Evolutionary conservation across 768 basidiomycete species (phyloP).

Genomic region (Amanita rubescens): DNA sequence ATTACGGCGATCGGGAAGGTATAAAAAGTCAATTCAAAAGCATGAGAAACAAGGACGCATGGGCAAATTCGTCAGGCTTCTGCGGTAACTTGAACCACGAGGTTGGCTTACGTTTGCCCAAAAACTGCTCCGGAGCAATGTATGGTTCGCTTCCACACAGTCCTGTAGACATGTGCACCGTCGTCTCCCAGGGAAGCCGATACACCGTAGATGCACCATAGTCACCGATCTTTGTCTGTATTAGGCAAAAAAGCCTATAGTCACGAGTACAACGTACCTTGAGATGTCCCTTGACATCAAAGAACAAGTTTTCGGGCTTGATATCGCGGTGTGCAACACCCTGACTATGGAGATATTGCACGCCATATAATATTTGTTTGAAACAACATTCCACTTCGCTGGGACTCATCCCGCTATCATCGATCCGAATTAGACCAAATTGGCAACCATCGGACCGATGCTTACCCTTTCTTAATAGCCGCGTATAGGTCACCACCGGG

Average conservation of each 20-base stretch:
- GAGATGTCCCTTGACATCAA: conserved; percentile 86
- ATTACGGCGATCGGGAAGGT: not conserved
- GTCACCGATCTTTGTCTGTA: conserved; percentile 73
- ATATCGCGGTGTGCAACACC: conserved; percentile 97
- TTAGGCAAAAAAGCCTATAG: not conserved
- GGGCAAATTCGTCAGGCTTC: conserved; percentile 31
- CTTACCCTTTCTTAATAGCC: conserved; percentile 91
- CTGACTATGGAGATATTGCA: conserved; percentile 89
- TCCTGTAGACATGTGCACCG: conserved; percentile 94
- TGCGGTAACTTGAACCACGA: conserved; percentile 21
- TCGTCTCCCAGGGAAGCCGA: conserved; percentile 95
- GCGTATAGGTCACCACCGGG: conserved; percentile 98
- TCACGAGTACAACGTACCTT: conserved; percentile 51
- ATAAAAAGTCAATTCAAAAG: not conserved
- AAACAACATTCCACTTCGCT: conserved; percentile 96
- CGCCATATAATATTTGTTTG: conserved; percentile 88
- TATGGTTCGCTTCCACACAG: conserved; percentile 98
- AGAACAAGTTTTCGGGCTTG: conserved; percentile 96
- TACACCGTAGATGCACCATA: conserved; percentile 99
- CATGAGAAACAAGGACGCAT: conserved; percentile 17
- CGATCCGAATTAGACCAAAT: conserved; percentile 4
- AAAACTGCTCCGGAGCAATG: conserved; percentile 96
- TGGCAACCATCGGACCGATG: conserved; percentile 8
- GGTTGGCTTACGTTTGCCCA: conserved; percentile 82
- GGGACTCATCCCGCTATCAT: conserved; percentile 59